Base-by-base conservation (phyloP, 2,329 filamentous ascomycete genomes). In the Moelleriella libera region DNA sequence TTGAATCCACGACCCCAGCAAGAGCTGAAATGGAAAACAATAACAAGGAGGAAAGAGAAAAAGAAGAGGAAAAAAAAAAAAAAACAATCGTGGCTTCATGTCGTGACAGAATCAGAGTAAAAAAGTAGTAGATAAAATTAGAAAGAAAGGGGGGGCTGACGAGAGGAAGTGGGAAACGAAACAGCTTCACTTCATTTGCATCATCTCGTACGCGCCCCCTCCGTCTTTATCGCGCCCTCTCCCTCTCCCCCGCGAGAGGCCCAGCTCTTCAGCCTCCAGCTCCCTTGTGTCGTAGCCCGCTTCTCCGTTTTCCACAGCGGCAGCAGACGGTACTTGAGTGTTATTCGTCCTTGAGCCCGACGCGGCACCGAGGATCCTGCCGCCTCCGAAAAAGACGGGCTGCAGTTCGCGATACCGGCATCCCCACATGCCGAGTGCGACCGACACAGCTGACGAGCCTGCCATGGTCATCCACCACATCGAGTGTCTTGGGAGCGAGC, bases 331-430 rank as follows among this genome's bases (percentile, higher is more conserved):
- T n/a, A 52, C 53, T 45, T 50, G 51, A n/a, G 49, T 56, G 21
- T 42, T 61, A 46, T n/a, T n/a, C n/a, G n/a, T n/a, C n/a, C n/a
- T n/a, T n/a, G n/a, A n/a, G n/a, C n/a, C 29, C 34, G 54, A 49
- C 48, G 54, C 53, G 12, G 58, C 54, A n/a, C 60, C 59, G 43
- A 66, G 60, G 39, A 63, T 64, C 6, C 63, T 60, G 7, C 63
- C 70, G 2, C 83, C 83, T 21, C 88, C 88, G 60, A 97, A 96
- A 50, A 78, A 83, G 56, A 97, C 94, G 9, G 92, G 90, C 58
- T 80, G 76, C 48, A 98, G 68, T 66, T 98, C 92, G 51, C 90
- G 76, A 72, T 88, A 94, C 59, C 83, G 87, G 61, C 90, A 97
- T 3, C 83, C 86, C 86, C 90, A 97, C 39, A 94, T 83, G 4